Conservation (phyloP, 2,329 filamentous ascomycete species). For the Leptographium lundbergii region DNA sequence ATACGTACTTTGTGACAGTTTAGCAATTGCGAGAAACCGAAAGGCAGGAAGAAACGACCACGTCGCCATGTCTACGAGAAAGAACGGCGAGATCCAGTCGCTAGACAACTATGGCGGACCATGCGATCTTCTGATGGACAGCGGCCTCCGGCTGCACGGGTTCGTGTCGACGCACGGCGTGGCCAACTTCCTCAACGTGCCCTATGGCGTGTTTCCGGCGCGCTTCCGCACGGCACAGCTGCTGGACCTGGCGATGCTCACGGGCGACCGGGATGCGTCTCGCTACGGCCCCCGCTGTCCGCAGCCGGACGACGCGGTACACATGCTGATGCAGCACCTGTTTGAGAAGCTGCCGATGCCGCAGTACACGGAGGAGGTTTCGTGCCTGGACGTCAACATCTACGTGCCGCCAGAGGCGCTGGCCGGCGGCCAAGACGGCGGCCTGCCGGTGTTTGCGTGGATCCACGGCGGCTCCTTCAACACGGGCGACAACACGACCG, state of each 20-base stretch:
- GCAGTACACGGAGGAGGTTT: constrained; percentile 5
- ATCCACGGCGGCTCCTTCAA: constrained; percentile 8
- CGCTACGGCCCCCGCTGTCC: constrained; percentile 8
- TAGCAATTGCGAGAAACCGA: not conserved
- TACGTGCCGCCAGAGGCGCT: constrained; percentile 1
- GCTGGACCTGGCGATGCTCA: not conserved
- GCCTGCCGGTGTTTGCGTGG: constrained; percentile 7
- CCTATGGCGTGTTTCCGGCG: constrained; percentile 3
- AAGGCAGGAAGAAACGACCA: not conserved
- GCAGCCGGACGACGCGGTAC: constrained; percentile 4
- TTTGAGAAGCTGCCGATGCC: constrained; percentile 3
- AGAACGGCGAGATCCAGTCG: not conserved
- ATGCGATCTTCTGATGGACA: not conserved
- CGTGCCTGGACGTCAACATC: constrained; percentile 5
- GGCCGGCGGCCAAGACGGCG: not conserved
- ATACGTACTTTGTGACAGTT: too few relatives aligned
- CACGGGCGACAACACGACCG: constrained; percentile 5
- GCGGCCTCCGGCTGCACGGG: not conserved
- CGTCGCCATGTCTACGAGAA: not conserved
- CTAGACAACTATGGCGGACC: not conserved
- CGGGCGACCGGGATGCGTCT: constrained; percentile 1
- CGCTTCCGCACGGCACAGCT: constrained; percentile 6
- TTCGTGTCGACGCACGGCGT: constrained; percentile 6
- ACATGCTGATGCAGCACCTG: constrained; percentile 3
- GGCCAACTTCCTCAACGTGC: constrained; percentile 8